Percentiles rank a stretch among this genome's conserved stretches.
Conservation (phyloP, 306 rosid genomes). For the Prunus armeniaca region DNA sequence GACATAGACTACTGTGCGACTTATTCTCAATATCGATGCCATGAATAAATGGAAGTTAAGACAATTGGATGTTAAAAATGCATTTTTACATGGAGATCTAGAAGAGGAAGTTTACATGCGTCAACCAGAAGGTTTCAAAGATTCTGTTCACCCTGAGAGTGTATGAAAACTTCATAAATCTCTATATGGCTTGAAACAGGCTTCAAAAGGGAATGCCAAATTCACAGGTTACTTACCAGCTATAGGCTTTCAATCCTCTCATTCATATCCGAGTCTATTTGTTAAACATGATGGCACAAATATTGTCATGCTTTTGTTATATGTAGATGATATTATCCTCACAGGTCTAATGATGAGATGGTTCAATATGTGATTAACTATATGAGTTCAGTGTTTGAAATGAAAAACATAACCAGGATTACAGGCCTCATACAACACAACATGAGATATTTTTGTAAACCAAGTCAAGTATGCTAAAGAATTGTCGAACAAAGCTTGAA, state of each 20-base stretch:
- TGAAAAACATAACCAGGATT: neutral
- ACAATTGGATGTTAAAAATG: neutral
- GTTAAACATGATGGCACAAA: neutral
- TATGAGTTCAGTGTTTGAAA: neutral
- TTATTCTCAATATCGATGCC: neutral
- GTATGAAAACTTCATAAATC: neutral
- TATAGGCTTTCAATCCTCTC: neutral
- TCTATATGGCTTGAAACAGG: neutral
- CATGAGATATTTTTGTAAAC: neutral
- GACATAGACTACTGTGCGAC: neutral
- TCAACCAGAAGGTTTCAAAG: neutral
- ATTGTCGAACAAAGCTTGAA: neutral
- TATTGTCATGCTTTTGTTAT: neutral
- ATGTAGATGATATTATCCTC: neutral
- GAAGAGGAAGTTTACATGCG: neutral
- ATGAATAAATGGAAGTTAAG: neutral
- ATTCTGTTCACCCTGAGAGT: neutral
- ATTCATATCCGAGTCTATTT: neutral
- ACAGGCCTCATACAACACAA: too few relatives aligned
- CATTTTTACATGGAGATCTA: neutral
- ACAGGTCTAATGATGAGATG: neutral
- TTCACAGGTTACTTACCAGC: neutral
- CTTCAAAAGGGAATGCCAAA: neutral
- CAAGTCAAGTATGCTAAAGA: neutral
- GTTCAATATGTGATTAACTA: neutral